Evolutionary conservation across 2,329 filamentous ascomycete genomes (phyloP).

Genomic region (Cercospora sp.): DNA sequence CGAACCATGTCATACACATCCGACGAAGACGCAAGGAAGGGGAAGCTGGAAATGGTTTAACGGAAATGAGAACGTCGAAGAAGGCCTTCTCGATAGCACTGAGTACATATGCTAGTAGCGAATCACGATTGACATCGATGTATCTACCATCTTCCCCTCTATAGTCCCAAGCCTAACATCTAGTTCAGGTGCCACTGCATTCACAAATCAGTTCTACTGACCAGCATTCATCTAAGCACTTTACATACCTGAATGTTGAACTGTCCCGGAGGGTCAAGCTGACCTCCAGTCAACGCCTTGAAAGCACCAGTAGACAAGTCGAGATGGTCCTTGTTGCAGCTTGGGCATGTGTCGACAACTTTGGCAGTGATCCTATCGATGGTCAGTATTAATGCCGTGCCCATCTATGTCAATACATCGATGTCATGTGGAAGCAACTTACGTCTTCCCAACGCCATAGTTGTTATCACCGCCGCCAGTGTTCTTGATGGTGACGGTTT

Average conservation of each 20-base stretch:
- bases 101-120: neutral
- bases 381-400: neutral
- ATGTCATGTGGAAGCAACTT: neutral
- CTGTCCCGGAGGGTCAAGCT: conserved; percentile 10
- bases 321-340: conserved; percentile 13
- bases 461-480: conserved; percentile 11
- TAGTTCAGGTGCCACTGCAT: neutral
- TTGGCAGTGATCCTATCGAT: conserved; percentile 7
- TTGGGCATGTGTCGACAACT: conserved; percentile 16
- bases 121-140: neutral
- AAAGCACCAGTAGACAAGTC: conserved; percentile 16
- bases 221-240: neutral
- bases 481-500: conserved; percentile 18
- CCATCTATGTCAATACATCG: neutral
- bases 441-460: conserved; percentile 8
- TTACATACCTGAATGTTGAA: conserved; percentile 2
- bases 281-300: conserved; percentile 13
- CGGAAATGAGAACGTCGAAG: neutral
- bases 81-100: neutral
- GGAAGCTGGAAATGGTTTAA: neutral
- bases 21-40: neutral
- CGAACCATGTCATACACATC: neutral
- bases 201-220: neutral
- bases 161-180: neutral
- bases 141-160: neutral